Evolutionary conservation across 73 alveolate genomes (phyloP).

Genomic region (Stentor coeruleus): DNA sequence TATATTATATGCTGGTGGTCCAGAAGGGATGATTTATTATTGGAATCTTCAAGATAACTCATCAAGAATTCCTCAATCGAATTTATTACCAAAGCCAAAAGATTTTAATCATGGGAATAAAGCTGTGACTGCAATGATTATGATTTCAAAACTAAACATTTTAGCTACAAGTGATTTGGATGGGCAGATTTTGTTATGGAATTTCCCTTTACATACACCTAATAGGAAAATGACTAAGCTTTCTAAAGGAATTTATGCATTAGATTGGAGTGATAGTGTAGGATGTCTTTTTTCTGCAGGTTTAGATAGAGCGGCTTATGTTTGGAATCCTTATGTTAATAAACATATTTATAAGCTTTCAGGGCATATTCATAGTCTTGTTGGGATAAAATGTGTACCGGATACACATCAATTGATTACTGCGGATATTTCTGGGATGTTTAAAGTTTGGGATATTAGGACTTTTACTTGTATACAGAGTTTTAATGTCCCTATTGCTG

Average conservation of each 20-base stretch:
- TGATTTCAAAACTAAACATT: constrained; percentile 54
- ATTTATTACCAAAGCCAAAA: constrained; percentile 43
- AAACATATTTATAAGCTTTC: constrained; percentile 85
- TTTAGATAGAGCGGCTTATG: constrained; percentile 81
- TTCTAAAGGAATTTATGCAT: constrained; percentile 66
- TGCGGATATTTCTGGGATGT: constrained; percentile 59
- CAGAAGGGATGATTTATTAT: constrained; percentile 86
- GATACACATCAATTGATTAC: constrained; percentile 56
- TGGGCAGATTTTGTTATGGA: constrained; percentile 79
- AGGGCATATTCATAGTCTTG: constrained; percentile 94
- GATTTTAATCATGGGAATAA: no score
- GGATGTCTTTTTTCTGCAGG: constrained; percentile 74
- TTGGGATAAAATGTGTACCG: constrained; percentile 88
- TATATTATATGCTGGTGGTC: constrained; percentile 81
- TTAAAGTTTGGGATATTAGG: constrained; percentile 76
- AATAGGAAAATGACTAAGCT: constrained; percentile 61
- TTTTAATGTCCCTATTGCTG: constrained; percentile 58
- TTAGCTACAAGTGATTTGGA: constrained; percentile 80
- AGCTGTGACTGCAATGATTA: constrained; percentile 72
- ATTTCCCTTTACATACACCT: constrained; percentile 57
- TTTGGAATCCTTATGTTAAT: constrained; percentile 93
- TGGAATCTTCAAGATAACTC: constrained; percentile 72
- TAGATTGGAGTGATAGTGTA: constrained; percentile 79
- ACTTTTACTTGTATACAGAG: constrained; percentile 67
- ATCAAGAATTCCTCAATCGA: constrained; percentile 62